Evolutionary conservation across 306 rosid genomes (phyloP).

Genomic region (Luffa aegyptiaca): DNA sequence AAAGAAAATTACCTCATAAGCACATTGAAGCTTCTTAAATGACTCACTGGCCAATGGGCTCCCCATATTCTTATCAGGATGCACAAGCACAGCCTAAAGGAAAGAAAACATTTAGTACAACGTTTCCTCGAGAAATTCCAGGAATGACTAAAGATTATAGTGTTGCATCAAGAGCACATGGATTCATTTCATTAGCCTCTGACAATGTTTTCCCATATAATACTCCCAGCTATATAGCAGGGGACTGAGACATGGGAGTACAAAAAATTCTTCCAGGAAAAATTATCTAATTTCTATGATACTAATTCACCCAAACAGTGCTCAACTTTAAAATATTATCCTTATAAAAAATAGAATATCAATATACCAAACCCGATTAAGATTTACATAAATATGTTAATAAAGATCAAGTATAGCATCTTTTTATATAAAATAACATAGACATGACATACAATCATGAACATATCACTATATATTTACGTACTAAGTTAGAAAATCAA

Average conservation of each 20-base stretch:
- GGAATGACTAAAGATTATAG: background rate
- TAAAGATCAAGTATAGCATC: background rate
- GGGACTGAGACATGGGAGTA: background rate
- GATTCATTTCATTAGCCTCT: background rate
- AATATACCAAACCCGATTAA: background rate
- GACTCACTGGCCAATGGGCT: constrained; percentile 82
- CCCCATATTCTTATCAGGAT: constrained; percentile 99
- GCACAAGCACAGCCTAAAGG: constrained; percentile 91
- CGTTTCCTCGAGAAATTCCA: background rate
- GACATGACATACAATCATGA: background rate
- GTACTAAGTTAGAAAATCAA: background rate
- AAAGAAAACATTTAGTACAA: background rate
- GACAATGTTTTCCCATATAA: background rate
- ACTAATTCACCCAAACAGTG: background rate
- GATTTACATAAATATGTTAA: background rate
- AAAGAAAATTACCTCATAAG: constrained; percentile 68
- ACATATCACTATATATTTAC: background rate
- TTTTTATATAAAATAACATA: background rate
- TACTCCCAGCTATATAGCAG: background rate
- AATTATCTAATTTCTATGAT: background rate
- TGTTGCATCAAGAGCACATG: background rate
- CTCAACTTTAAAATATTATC: background rate
- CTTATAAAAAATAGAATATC: background rate
- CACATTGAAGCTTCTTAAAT: constrained; percentile 88
- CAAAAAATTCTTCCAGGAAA: background rate